phyloP scores from a whole-genome alignment of 768 basidiomycete genomes.

The Sistotremastrum suecicum region DNA sequence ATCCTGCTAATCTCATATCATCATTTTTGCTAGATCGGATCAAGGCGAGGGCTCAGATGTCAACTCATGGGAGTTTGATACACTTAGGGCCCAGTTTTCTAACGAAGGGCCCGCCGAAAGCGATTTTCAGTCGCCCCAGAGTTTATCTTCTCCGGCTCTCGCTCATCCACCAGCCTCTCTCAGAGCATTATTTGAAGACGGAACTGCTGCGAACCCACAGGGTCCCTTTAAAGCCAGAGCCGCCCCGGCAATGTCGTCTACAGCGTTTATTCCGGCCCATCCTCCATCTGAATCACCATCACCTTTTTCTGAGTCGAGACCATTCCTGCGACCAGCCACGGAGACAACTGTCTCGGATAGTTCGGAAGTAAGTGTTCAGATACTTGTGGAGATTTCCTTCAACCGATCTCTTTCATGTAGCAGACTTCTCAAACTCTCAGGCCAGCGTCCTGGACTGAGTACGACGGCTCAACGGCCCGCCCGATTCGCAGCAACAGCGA shows the following conservation, averaged over 20 bases:
- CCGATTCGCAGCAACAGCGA: not conserved
- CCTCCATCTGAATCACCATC: no score
- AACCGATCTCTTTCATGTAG: no score
- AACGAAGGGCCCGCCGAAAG: slow-evolving; percentile 17
- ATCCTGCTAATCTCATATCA: not conserved
- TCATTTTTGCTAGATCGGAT: slow-evolving; percentile 11
- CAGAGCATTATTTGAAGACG: slow-evolving; percentile 3
- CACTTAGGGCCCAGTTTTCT: slow-evolving; percentile 18
- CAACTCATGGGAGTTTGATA: slow-evolving; percentile 68
- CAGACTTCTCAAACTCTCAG: no score
- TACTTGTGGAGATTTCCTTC: no score
- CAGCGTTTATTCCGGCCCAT: no score
- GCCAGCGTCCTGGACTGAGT: no score
- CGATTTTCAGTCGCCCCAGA: slow-evolving; percentile 15
- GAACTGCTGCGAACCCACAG: not conserved
- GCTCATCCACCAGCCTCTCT: slow-evolving; percentile 2
- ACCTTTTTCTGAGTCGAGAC: no score
- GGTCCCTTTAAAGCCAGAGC: no score
- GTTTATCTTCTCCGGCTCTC: slow-evolving; percentile 12
- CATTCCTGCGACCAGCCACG: no score
- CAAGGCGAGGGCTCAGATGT: slow-evolving; percentile 21
- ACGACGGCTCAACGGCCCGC: not conserved
- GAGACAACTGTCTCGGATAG: no score
- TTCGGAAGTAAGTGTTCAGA: no score
- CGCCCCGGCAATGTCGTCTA: no score